These are phyloP conservation scores for Nothophaeocryptopus gaeumannii DNA, from an alignment of 2,329 filamentous ascomycete genomes.

Conservation along the genomic window DNA sequence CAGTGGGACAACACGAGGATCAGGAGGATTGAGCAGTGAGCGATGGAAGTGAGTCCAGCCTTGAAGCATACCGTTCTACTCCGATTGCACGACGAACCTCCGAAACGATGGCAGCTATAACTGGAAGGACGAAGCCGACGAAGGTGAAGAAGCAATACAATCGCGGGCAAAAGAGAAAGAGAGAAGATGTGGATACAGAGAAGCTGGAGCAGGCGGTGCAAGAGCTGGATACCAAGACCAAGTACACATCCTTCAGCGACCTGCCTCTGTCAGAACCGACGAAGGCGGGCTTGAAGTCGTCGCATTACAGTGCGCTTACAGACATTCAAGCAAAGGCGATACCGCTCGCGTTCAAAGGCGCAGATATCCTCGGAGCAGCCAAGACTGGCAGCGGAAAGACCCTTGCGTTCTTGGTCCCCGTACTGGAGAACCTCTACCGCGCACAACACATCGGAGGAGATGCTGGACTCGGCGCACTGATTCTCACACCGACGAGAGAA, in stretches of 20 bases:
- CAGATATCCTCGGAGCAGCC: constrained; percentile 87
- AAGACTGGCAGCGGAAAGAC: constrained; percentile 97
- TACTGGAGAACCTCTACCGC: constrained; percentile 88
- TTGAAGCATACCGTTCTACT: too few species aligned
- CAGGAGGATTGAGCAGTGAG: too few species aligned
- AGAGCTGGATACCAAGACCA: constrained; percentile 56
- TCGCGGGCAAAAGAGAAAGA: constrained; percentile 31
- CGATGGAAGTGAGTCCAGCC: too few species aligned
- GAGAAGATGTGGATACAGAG: constrained; percentile 25
- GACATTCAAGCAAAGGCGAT: constrained; percentile 91
- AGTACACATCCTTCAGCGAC: constrained; percentile 70
- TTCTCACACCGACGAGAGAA: constrained; percentile 91
- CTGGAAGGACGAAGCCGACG: constrained; percentile 46
- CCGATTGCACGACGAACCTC: background rate
- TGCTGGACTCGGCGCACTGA: constrained; percentile 79
- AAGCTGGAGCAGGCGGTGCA: constrained; percentile 40
- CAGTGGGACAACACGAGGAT: background rate
- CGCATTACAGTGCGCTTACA: constrained; percentile 85
- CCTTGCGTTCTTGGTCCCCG: constrained; percentile 84
- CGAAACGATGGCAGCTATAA: constrained; percentile 31
- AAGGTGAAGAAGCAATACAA: constrained; percentile 56
- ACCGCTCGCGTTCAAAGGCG: constrained; percentile 77
- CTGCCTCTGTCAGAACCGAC: constrained; percentile 84
- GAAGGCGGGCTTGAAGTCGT: constrained; percentile 71
- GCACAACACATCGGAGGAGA: constrained; percentile 87